Conservation (phyloP, 2,329 filamentous ascomycete species). For the Aspergillus fumigatiaffinis region DNA sequence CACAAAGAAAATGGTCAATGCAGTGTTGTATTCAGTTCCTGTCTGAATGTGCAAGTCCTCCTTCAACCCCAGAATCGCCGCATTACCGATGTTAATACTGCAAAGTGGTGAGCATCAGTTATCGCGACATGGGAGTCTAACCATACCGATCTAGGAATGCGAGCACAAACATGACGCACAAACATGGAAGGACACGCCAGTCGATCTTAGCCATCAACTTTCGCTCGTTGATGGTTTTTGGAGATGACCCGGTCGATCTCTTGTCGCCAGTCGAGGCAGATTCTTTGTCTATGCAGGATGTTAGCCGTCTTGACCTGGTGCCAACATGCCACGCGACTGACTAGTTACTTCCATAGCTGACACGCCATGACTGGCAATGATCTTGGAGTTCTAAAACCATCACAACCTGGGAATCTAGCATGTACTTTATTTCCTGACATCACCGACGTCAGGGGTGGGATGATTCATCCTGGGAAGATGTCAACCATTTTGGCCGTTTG, state of each 20-base stretch:
- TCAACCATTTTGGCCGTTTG: too few relatives aligned
- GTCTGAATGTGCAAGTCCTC: conserved; percentile 55
- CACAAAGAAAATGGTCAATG: conserved; percentile 73
- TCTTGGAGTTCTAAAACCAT: neutral
- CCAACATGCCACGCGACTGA: neutral
- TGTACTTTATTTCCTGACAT: neutral
- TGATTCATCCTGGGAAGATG: neutral
- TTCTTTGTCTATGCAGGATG: neutral
- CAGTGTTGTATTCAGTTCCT: conserved; percentile 62
- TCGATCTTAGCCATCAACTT: conserved; percentile 65
- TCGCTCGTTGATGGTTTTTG: conserved; percentile 43
- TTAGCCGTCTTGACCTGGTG: neutral
- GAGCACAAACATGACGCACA: conserved; percentile 65
- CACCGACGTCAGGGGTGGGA: neutral
- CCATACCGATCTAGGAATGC: conserved; percentile 56
- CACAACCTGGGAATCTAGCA: neutral
- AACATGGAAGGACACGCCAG: conserved; percentile 62
- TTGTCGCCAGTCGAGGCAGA: neutral
- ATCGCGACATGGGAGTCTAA: too few relatives aligned
- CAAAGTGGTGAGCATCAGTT: too few relatives aligned
- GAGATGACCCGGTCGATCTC: neutral
- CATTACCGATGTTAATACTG: conserved; percentile 62
- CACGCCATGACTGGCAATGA: neutral
- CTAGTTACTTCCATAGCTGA: neutral
- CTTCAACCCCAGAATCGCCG: conserved; percentile 60